phyloP scores from a whole-genome alignment of 192 early-diverging fungal genomes.

The Physocladia obscura region DNA sequence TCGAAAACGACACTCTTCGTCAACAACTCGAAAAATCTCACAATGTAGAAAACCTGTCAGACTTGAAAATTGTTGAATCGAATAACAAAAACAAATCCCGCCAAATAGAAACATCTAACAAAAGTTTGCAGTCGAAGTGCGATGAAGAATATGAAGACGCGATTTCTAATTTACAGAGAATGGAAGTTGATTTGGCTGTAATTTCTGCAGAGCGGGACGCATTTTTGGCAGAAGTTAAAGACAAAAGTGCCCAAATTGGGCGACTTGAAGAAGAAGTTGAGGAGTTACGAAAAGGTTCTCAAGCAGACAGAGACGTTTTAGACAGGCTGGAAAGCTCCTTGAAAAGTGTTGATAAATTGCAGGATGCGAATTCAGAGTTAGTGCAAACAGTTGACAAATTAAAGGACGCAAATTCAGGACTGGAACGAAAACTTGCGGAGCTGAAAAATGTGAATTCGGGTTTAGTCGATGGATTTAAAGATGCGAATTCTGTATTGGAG shows the following conservation, averaged over 20 bases:
- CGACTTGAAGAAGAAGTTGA: neutral
- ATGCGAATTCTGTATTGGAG: too few species aligned
- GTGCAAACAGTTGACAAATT: too few species aligned
- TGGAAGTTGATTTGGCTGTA: neutral
- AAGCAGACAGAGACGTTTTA: neutral
- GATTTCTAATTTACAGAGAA: neutral
- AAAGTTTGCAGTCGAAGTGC: too few species aligned
- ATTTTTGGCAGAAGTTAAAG: neutral
- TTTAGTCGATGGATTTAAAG: too few species aligned
- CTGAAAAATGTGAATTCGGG: too few species aligned
- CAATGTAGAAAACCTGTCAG: neutral
- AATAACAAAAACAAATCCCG: neutral
- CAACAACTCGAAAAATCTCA: neutral
- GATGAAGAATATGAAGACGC: neutral
- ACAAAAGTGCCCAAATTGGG: neutral
- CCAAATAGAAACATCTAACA: neutral
- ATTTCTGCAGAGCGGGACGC: neutral
- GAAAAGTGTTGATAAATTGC: too few species aligned
- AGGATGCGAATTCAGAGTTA: too few species aligned
- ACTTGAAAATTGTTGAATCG: neutral
- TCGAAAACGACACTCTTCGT: constrained; percentile 4
- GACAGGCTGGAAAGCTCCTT: neutral
- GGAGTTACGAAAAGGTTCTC: neutral
- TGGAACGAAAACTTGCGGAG: too few species aligned
- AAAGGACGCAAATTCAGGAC: too few species aligned